These are phyloP conservation scores for Hypoxylon sp. DNA, from an alignment of 2,329 filamentous ascomycete species.

Conservation along the genomic window DNA sequence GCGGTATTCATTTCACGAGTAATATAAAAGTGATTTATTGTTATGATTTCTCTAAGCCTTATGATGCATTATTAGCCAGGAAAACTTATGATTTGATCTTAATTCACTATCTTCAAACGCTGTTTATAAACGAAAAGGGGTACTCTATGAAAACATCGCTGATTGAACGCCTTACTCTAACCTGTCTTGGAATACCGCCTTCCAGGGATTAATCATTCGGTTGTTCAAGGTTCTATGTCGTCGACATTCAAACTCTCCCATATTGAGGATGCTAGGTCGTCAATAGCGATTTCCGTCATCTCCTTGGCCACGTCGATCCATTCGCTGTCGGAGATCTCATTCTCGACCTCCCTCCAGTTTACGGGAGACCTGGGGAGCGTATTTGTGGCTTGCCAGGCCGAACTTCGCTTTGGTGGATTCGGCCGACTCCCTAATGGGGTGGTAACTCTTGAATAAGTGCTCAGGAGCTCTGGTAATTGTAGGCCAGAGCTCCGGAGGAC, in stretches of 20 bases:
- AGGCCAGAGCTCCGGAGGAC: conserved; percentile 15
- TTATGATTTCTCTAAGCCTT: neutral
- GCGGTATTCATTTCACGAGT: conserved; percentile 2
- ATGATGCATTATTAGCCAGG: too few relatives aligned
- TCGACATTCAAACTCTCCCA: conserved; percentile 36
- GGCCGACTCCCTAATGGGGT: conserved; percentile 12
- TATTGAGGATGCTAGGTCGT: conserved; percentile 31
- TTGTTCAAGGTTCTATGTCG: conserved; percentile 6
- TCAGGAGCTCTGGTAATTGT: neutral
- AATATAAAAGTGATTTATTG: conserved; percentile 31
- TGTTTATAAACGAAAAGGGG: neutral
- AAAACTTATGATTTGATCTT: conserved; percentile 2
- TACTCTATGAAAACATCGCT: conserved; percentile 12
- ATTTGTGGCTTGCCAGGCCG: conserved; percentile 6
- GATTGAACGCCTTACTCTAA: conserved; percentile 14
- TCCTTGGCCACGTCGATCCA: conserved; percentile 47
- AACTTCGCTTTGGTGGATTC: conserved; percentile 14
- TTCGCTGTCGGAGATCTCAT: conserved; percentile 37
- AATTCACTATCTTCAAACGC: conserved; percentile 16
- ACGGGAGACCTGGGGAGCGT: conserved; percentile 36
- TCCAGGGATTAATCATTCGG: neutral
- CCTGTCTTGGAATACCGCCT: neutral
- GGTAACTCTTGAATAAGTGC: neutral
- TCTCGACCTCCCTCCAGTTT: conserved; percentile 40
- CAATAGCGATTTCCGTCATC: conserved; percentile 26